Evolutionary conservation across 106 monocot genomes (phyloP).

Genomic region (Dactylorhiza incarnata): DNA sequence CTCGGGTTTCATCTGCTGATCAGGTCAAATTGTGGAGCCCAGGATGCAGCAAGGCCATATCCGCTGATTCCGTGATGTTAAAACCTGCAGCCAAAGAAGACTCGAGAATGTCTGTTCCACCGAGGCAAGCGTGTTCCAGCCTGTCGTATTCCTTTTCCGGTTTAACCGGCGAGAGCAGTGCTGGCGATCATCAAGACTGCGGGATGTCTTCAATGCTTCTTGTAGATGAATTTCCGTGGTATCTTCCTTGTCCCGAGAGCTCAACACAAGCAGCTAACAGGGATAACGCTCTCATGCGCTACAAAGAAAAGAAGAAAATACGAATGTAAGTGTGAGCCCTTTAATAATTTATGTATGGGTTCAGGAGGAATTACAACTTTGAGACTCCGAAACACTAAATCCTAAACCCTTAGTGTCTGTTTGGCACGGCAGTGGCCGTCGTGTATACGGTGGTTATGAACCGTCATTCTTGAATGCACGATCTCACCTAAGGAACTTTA

Average conservation of each 20-base stretch:
- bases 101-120: constrained; percentile 23
- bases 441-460: too few relatives aligned
- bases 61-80: constrained; percentile 44
- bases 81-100: constrained; percentile 22
- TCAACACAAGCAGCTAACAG: constrained; percentile 32
- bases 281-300: constrained; percentile 67
- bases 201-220: constrained; percentile 38
- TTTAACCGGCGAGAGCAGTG: constrained; percentile 38
- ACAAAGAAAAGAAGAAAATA: constrained; percentile 77
- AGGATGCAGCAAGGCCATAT: constrained; percentile 33
- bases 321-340: constrained; percentile 34
- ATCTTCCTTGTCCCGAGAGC: constrained; percentile 32
- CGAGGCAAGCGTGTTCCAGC: constrained; percentile 35
- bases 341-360: background rate
- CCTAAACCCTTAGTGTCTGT: background rate
- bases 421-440: background rate
- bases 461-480: too few relatives aligned
- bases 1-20: constrained; percentile 28
- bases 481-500: too few relatives aligned
- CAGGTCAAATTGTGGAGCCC: constrained; percentile 27
- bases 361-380: background rate
- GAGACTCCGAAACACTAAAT: background rate
- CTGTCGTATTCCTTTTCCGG: constrained; percentile 58
- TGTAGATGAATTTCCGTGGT: constrained; percentile 53
- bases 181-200: constrained; percentile 44